Percentiles rank a stretch among this genome's conserved stretches.
Conservation (phyloP, 345 rosid species). For the Eucalyptus polyanthemos region DNA sequence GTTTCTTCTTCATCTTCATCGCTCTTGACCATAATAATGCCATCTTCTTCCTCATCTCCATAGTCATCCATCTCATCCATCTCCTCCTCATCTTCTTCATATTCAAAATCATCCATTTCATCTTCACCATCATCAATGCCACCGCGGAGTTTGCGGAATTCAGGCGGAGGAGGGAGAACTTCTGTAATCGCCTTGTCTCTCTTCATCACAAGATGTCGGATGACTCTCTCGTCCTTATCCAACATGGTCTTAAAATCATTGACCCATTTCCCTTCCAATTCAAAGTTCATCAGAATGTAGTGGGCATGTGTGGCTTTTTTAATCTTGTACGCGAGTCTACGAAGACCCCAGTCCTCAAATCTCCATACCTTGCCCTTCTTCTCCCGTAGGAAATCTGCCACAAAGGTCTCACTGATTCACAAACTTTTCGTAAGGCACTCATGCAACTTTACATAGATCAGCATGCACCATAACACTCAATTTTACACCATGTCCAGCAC, state of each 20-base stretch:
- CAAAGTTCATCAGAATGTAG: conserved; percentile 90
- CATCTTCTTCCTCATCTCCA: conserved; percentile 4
- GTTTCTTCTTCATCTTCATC: conserved; percentile 12
- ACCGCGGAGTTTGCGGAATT: conserved; percentile 47
- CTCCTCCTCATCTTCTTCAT: conserved; percentile 6
- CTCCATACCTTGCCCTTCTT: conserved; percentile 86
- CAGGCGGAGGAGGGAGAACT: conserved; percentile 83
- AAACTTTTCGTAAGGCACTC: neutral
- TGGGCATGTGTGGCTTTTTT: conserved; percentile 72
- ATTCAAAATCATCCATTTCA: conserved; percentile 13
- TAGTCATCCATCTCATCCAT: conserved; percentile 3
- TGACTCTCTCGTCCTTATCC: conserved; percentile 77
- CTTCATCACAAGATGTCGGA: conserved; percentile 87
- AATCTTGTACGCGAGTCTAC: conserved; percentile 82
- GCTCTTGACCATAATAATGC: neutral
- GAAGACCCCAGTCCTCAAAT: conserved; percentile 86
- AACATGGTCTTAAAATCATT: conserved; percentile 73
- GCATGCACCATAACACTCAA: neutral
- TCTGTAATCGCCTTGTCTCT: conserved; percentile 62
- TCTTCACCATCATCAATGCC: conserved; percentile 39
- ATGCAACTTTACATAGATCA: neutral
- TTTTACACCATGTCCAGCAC: neutral
- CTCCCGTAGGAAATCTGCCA: conserved; percentile 66
- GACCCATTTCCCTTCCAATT: conserved; percentile 72
- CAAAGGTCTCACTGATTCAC: neutral